Percentiles rank a stretch among this genome's conserved stretches.
Evolutionary conservation across 2,329 filamentous ascomycete species (phyloP).

Genomic region (Podosphaera xanthii): DNA sequence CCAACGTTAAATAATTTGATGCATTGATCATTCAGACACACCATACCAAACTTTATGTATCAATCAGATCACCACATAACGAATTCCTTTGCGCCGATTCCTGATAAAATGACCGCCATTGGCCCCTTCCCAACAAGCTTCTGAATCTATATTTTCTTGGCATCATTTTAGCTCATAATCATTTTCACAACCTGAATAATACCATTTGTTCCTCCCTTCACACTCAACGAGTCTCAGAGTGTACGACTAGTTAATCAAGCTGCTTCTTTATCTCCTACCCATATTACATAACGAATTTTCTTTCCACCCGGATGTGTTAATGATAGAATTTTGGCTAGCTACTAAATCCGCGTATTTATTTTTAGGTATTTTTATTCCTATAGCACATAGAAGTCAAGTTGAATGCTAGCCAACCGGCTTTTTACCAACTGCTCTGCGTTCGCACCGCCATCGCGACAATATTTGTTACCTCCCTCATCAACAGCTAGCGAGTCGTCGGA

Average conservation of each 20-base stretch:
- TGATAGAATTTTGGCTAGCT: background rate
- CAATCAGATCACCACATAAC: background rate
- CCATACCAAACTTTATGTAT: background rate
- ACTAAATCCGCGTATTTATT: background rate
- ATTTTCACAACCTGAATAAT: background rate
- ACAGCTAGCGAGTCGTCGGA: slow-evolving; percentile 1
- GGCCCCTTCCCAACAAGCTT: background rate
- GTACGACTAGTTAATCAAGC: too few species aligned
- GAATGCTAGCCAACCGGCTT: background rate
- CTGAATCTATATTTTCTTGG: background rate
- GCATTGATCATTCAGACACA: background rate
- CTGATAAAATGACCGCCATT: background rate
- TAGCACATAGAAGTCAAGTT: background rate
- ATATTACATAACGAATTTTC: background rate
- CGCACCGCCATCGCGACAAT: background rate
- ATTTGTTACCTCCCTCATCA: slow-evolving; percentile 1
- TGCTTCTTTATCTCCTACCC: too few species aligned
- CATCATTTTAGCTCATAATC: background rate
- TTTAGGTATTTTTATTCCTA: background rate
- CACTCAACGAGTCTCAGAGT: background rate
- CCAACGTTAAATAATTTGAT: background rate
- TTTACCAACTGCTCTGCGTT: background rate
- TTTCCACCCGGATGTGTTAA: background rate
- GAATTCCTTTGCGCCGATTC: background rate
- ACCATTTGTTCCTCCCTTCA: background rate